Conservation (phyloP, 148 eudicot genomes). For the Diospyros kaki region DNA sequence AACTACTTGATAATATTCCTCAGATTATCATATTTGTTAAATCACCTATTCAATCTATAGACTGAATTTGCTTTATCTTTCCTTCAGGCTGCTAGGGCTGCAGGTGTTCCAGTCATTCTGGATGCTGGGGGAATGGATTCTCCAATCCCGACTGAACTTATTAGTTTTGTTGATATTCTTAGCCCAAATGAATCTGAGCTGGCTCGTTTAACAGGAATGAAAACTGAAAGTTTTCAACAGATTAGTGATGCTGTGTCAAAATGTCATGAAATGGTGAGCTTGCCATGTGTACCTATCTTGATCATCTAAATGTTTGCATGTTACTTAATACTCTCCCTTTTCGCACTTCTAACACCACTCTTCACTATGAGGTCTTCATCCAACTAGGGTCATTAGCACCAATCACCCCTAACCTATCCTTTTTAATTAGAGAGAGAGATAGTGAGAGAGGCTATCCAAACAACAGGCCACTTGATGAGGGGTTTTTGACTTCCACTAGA, state of each 20-base stretch:
- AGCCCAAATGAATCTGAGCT: conserved; percentile 96
- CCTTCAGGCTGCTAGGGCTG: conserved; percentile 59
- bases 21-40: too few species aligned
- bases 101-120: conserved; percentile 60
- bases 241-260: conserved; percentile 64
- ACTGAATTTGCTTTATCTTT: background rate
- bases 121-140: conserved; percentile 85
- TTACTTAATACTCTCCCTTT: background rate
- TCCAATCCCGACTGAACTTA: conserved; percentile 57
- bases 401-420: too few species aligned
- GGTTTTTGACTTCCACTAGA: too few species aligned
- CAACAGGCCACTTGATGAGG: too few species aligned
- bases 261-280: conserved; percentile 71
- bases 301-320: background rate
- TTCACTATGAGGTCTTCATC: too few species aligned
- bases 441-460: too few species aligned
- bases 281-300: background rate
- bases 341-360: too few species aligned
- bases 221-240: conserved; percentile 70
- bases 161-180: conserved; percentile 39
- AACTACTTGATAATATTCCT: too few species aligned
- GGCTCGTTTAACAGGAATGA: conserved; percentile 76
- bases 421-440: too few species aligned
- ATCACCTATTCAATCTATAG: too few species aligned
- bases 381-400: too few species aligned